Base-by-base conservation (phyloP, 805 yeast genomes). In the Sugiyamaella boreocaroliniensis region DNA sequence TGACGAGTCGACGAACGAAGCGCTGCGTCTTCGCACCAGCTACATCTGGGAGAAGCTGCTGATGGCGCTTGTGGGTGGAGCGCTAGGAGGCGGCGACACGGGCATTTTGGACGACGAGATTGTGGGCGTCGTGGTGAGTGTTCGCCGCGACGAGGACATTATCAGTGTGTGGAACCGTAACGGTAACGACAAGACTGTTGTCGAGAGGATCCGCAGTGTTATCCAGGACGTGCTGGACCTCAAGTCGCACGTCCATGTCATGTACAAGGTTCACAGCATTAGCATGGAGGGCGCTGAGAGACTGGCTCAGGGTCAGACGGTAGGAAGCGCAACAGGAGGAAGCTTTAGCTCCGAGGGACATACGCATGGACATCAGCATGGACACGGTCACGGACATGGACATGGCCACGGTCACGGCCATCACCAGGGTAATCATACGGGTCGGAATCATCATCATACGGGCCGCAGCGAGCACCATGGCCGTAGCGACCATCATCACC, bases 131-230 rank as follows among this genome's bases (percentile, higher is more conserved):
- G 84, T 79, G 16, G 70, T 82, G 50, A 76, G 83, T 62, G 76
- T 79, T 14, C 73, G 86, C 47, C 73, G 75, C 37, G 83, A 80
- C 55, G 85, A 80, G 55, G 82, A 79, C 58, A 76, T 80, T 40
- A 70, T 83, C 50, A 71, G 79, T 52, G 71, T 83, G 47, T 83
- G 89, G 89, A 82, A 81, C 66, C 73, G 77, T 18, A 55, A 55
- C 5, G 64, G 64, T 9, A 52, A 52, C 41, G 57, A 64, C 47
- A 77, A 78, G 60, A 51, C 48, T 15, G 52, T 58, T 26, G 59
- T 56, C 19, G 53, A 52, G 32, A 53, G 58, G 45, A 55, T 66
- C 29, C 52, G 57, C 43, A 60, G 54, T 18, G 62, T 58, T 1
- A 45, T 64, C 42, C 46, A 52, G 45, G 47, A 48, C 12, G 55